Evolutionary conservation across 805 yeast genomes (phyloP).

Genomic region (Hanseniaspora hatyaiensis): DNA sequence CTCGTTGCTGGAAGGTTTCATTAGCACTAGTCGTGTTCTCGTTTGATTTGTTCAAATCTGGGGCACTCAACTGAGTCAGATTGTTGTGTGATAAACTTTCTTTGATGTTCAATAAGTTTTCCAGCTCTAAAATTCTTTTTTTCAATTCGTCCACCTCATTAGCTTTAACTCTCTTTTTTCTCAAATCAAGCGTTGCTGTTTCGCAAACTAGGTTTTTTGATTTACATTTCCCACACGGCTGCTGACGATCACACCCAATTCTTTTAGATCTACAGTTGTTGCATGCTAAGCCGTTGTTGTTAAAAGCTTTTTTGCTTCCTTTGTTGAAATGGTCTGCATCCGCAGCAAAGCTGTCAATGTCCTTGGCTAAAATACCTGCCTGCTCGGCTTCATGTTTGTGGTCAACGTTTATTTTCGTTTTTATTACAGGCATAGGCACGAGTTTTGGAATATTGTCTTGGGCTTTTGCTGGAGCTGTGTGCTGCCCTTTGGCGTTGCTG

Average conservation of each 20-base stretch:
- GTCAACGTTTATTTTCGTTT: background rate
- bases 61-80: too few relatives aligned
- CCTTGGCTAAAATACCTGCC: background rate
- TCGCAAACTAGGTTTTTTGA: slow-evolving; percentile 37
- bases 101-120: slow-evolving; percentile 18
- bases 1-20: too few relatives aligned
- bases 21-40: background rate
- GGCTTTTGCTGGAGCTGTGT: too few relatives aligned
- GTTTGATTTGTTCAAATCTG: slow-evolving; percentile 19
- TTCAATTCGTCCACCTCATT: slow-evolving; percentile 39
- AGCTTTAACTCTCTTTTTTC: slow-evolving; percentile 41
- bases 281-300: slow-evolving; percentile 23
- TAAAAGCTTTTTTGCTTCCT: slow-evolving; percentile 19
- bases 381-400: background rate
- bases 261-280: slow-evolving; percentile 29
- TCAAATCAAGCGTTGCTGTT: slow-evolving; percentile 37
- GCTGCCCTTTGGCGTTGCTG: too few relatives aligned
- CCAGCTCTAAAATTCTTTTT: slow-evolving; percentile 22
- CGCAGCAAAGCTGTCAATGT: background rate
- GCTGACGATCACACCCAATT: slow-evolving; percentile 39
- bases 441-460: slow-evolving; percentile 3
- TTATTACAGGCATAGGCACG: background rate
- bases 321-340: background rate
- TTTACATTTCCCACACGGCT: slow-evolving; percentile 40
- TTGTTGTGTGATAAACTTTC: slow-evolving; percentile 20